Evolutionary conservation across 1,284 basidiomycete genomes (phyloP).

Genomic region (Sutorius eximius): DNA sequence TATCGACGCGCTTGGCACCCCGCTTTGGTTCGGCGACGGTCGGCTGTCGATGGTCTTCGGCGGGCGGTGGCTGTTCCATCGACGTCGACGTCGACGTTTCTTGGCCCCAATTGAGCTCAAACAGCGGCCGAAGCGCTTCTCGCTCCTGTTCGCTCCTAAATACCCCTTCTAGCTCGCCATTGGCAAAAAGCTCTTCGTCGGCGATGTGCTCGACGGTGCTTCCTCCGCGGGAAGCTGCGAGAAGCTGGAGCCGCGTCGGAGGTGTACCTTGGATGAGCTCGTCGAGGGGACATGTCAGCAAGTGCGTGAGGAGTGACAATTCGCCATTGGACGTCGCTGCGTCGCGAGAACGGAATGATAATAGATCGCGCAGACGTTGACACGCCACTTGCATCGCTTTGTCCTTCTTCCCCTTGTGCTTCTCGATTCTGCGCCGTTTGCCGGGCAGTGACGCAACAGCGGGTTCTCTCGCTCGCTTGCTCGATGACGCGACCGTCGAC

Average conservation of each 20-base stretch:
- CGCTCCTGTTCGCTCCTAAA: slow-evolving; percentile 39
- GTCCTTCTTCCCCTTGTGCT: slow-evolving; percentile 23
- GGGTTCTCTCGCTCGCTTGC: not conserved
- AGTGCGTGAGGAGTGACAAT: slow-evolving; percentile 41
- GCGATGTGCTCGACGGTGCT: slow-evolving; percentile 32
- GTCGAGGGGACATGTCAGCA: slow-evolving; percentile 50
- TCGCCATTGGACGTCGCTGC: slow-evolving; percentile 9
- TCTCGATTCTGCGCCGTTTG: slow-evolving; percentile 42
- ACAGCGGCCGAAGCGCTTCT: slow-evolving; percentile 33
- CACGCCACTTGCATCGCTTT: slow-evolving; percentile 46
- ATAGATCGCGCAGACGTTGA: slow-evolving; percentile 56
- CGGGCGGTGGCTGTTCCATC: not conserved
- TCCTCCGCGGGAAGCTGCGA: slow-evolving; percentile 54
- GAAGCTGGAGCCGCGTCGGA: slow-evolving; percentile 63
- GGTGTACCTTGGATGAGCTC: slow-evolving; percentile 21
- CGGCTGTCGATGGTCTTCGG: slow-evolving; percentile 14
- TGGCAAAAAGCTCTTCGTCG: slow-evolving; percentile 47
- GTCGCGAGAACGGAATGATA: slow-evolving; percentile 23
- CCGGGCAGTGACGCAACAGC: slow-evolving; percentile 18
- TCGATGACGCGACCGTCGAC: slow-evolving; percentile 8
- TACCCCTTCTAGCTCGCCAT: slow-evolving; percentile 44
- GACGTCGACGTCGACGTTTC: slow-evolving; percentile 11
- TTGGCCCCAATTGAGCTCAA: slow-evolving; percentile 37
- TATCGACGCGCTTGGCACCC: slow-evolving; percentile 35
- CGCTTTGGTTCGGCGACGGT: slow-evolving; percentile 25